phyloP scores from a whole-genome alignment of 805 yeast species.

The Pichia eremophila region DNA sequence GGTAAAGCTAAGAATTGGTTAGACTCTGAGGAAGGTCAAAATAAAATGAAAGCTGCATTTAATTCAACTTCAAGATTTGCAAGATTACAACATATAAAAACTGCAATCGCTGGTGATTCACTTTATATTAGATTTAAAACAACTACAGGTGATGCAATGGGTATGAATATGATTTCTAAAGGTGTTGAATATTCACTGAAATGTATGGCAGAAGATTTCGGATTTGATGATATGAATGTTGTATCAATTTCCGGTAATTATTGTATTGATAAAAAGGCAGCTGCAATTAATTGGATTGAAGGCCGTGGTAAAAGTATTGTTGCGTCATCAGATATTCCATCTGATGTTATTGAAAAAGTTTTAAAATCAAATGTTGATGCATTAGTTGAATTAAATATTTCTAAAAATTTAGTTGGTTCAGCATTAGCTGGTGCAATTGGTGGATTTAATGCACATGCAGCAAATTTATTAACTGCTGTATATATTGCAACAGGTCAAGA shows the following conservation, averaged over 20 bases:
- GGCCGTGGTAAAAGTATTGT: slow-evolving; percentile 98
- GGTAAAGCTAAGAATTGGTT: slow-evolving; percentile 95
- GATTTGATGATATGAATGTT: slow-evolving; percentile 89
- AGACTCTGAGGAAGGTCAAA: slow-evolving; percentile 91
- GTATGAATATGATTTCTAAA: slow-evolving; percentile 99
- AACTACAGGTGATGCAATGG: slow-evolving; percentile 99
- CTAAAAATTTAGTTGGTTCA: slow-evolving; percentile 88
- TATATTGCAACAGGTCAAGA: slow-evolving; percentile 96
- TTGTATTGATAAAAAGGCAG: slow-evolving; percentile 96
- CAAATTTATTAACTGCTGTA: slow-evolving; percentile 91
- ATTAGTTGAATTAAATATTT: slow-evolving; percentile 77
- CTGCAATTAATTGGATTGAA: slow-evolving; percentile 98
- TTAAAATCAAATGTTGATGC: slow-evolving; percentile 90
- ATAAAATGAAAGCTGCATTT: slow-evolving; percentile 73
- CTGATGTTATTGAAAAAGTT: slow-evolving; percentile 67
- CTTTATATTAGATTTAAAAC: slow-evolving; percentile 89
- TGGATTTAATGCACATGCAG: slow-evolving; percentile 98
- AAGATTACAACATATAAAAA: slow-evolving; percentile 78
- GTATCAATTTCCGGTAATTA: slow-evolving; percentile 94
- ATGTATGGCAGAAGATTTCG: slow-evolving; percentile 78
- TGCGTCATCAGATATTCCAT: slow-evolving; percentile 89
- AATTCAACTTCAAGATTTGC: slow-evolving; percentile 97
- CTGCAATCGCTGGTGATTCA: slow-evolving; percentile 89
- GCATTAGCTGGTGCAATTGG: slow-evolving; percentile 99
- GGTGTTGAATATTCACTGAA: slow-evolving; percentile 88